phyloP scores from a whole-genome alignment of 257 asterid species.

The Fraxinus excelsior region DNA sequence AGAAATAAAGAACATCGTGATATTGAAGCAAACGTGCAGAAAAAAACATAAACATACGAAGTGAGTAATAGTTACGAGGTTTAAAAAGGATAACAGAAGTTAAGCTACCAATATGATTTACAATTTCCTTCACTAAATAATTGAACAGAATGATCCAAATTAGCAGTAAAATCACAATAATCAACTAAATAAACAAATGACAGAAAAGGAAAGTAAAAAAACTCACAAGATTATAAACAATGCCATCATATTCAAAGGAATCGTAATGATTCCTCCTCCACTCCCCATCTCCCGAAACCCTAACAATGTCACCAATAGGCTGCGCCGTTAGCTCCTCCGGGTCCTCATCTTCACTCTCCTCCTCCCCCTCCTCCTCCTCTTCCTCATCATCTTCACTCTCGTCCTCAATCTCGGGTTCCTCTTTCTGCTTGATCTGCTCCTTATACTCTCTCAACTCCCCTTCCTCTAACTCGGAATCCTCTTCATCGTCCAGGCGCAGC shows the following conservation, averaged over 20 bases:
- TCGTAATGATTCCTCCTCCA: constrained; percentile 46
- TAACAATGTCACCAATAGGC: constrained; percentile 70
- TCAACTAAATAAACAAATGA: background rate
- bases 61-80: background rate
- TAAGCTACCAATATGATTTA: background rate
- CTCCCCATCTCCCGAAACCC: constrained; percentile 74
- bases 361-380: constrained; percentile 39
- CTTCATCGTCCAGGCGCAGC: constrained; percentile 39
- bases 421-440: constrained; percentile 29
- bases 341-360: constrained; percentile 8
- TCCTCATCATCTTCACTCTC: constrained; percentile 24
- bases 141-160: background rate
- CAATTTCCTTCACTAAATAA: background rate
- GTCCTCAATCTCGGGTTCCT: constrained; percentile 29
- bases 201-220: background rate
- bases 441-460: constrained; percentile 31
- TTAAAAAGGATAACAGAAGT: background rate
- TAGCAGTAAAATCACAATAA: background rate
- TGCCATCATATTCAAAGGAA: constrained; percentile 73
- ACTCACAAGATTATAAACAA: constrained; percentile 74
- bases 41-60: background rate
- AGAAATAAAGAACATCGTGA: constrained; percentile 19
- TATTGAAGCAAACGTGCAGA: constrained; percentile 13
- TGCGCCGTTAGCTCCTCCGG: constrained; percentile 48
- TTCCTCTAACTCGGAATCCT: constrained; percentile 40